Evolutionary conservation across 345 rosid species (phyloP), one percentile per base, ranked within the genome.

Genomic region (Theobroma cacao): DNA sequence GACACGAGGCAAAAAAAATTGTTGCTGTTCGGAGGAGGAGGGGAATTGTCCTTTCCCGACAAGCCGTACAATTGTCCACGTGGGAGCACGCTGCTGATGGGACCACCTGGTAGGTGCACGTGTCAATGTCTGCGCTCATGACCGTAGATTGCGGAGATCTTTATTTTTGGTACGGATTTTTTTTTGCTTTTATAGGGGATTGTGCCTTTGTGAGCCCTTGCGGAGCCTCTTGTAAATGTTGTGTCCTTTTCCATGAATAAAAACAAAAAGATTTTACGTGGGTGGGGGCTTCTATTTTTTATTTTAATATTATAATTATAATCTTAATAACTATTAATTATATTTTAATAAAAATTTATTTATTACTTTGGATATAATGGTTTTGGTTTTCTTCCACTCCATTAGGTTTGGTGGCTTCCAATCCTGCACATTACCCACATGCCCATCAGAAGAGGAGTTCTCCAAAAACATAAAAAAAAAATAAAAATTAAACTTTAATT

Each of bases 141-240:
- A 58, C 50, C 77, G 77, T 74, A 58, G 77, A 74, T 74, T 58
- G 65, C 67, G 77, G 77, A 40, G 36, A 48, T 65, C 30, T 65
- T 65, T 3, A 3, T 36, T 17, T 24, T 15, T 40, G 6, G 66
- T 74, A 58, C 55, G 53, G 67, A 15, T 8, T 26, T 7, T 68
- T 74, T 58, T 40, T 0, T n/a, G n/a, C n/a, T n/a, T 8, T 22
- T 34, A 50, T 14, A 7, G 50, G n/a, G 13, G 31, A 53, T 22
- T 13, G 75, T 72, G 75, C 75, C 28, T 50, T n/a, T 30, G 10
- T 7, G 52, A 18, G 38, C 2, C 20, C 26, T 18, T 12, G 13
- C 18, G 18, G 22, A 15, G 22, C 56, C 18, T 7, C 14, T 72
- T 33, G 55, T 28, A 24, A 45, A 41, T 41, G 6, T 8, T 18